These are phyloP conservation scores for Exophiala aquamarina DNA, from an alignment of 2,329 filamentous ascomycete genomes.

Conservation along the genomic window DNA sequence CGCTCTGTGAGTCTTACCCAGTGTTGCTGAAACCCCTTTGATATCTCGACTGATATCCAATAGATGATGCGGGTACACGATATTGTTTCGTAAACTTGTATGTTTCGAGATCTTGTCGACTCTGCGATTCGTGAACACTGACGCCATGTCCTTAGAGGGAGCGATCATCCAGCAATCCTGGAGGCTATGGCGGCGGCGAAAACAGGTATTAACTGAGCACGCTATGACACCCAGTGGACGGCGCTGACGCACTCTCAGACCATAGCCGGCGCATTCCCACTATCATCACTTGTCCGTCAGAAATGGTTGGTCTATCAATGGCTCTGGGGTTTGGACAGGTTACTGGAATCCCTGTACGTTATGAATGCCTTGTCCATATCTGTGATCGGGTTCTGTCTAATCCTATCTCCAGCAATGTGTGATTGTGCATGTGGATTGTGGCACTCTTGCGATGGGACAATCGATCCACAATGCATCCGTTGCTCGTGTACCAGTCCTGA, in stretches of 20 bases:
- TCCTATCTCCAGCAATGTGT: constrained; percentile 57
- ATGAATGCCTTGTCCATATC: not conserved
- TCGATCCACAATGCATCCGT: constrained; percentile 76
- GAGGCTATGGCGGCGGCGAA: constrained; percentile 64
- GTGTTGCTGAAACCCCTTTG: not conserved
- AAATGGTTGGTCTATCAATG: constrained; percentile 83
- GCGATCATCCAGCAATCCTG: constrained; percentile 68
- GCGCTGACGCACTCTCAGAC: constrained; percentile 55
- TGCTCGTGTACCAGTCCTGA: constrained; percentile 69
- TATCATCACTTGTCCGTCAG: constrained; percentile 68
- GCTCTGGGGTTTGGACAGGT: constrained; percentile 75
- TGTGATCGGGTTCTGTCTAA: too few relatives aligned
- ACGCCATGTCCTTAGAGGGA: constrained; percentile 33
- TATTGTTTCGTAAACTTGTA: constrained; percentile 51
- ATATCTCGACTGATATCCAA: not conserved
- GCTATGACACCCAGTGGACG: too few relatives aligned
- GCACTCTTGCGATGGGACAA: constrained; percentile 72
- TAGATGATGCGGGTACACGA: not conserved
- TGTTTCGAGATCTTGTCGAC: not conserved
- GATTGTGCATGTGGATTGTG: constrained; percentile 79
- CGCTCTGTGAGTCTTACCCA: not conserved
- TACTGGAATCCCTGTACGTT: constrained; percentile 58
- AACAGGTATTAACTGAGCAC: constrained; percentile 39
- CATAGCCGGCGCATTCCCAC: constrained; percentile 64
- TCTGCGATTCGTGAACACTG: not conserved